phyloP scores from a whole-genome alignment of 345 rosid genomes.

The Sonneratia alba region DNA sequence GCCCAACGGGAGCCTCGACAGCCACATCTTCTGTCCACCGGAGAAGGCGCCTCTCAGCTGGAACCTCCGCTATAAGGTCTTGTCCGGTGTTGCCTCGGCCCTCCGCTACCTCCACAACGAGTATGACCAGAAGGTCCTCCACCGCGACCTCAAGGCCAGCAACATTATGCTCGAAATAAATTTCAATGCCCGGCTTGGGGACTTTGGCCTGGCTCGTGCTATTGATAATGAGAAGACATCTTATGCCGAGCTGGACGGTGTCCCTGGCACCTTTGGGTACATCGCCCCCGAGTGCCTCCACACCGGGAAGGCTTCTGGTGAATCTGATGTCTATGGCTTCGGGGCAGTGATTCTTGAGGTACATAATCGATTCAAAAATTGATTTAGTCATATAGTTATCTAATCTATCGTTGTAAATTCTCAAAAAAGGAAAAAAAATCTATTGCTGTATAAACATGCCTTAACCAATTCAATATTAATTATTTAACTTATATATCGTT shows the following conservation, averaged over 20 bases:
- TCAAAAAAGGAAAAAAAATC: too few relatives aligned
- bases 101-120: conserved; percentile 53
- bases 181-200: conserved; percentile 52
- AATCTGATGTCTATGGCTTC: conserved; percentile 50
- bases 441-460: too few relatives aligned
- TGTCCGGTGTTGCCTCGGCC: conserved; percentile 43
- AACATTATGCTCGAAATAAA: conserved; percentile 45
- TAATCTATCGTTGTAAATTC: too few relatives aligned
- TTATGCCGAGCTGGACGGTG: conserved; percentile 42
- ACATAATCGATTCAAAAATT: too few relatives aligned
- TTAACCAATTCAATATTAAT: not conserved
- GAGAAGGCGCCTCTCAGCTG: conserved; percentile 20
- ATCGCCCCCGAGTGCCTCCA: conserved; percentile 55
- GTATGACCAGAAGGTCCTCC: conserved; percentile 50
- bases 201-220: conserved; percentile 50
- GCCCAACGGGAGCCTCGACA: conserved; percentile 58
- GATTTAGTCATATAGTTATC: too few relatives aligned
- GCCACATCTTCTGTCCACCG: conserved; percentile 26
- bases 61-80: conserved; percentile 33
- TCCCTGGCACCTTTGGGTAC: conserved; percentile 27
- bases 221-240: conserved; percentile 45
- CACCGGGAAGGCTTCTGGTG: conserved; percentile 39
- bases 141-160: conserved; percentile 62
- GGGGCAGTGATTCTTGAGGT: conserved; percentile 40
- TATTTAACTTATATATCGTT: not conserved